Evolutionary conservation across 2,329 filamentous ascomycete species (phyloP).

Genomic region (Neonectria hederae): DNA sequence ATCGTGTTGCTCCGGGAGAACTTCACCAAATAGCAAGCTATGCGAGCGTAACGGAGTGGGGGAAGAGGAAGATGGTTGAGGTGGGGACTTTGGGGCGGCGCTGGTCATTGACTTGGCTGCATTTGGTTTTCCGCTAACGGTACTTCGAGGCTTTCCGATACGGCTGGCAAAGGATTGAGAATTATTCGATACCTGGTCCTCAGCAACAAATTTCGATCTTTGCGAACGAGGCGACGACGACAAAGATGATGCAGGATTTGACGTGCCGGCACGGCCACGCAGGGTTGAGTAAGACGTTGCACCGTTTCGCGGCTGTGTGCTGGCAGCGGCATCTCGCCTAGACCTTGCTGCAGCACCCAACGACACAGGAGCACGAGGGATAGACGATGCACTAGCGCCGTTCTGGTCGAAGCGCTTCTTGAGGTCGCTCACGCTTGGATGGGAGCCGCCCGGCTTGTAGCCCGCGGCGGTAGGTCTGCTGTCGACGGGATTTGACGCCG

Average conservation of each 20-base stretch:
- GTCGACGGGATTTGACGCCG: slow-evolving; percentile 65
- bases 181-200: slow-evolving; percentile 63
- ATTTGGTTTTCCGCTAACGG: slow-evolving; percentile 46
- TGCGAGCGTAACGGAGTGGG: slow-evolving; percentile 51
- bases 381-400: slow-evolving; percentile 45
- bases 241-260: slow-evolving; percentile 29
- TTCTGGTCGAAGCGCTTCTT: slow-evolving; percentile 81
- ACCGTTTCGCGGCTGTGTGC: slow-evolving; percentile 47
- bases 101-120: slow-evolving; percentile 49
- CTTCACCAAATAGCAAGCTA: slow-evolving; percentile 78
- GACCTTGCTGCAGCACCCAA: slow-evolving; percentile 46
- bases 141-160: slow-evolving; percentile 60
- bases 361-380: slow-evolving; percentile 49
- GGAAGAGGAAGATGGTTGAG: slow-evolving; percentile 46
- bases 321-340: slow-evolving; percentile 47
- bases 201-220: slow-evolving; percentile 57
- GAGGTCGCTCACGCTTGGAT: slow-evolving; percentile 82
- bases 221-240: slow-evolving; percentile 50
- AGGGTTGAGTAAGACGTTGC: slow-evolving; percentile 54
- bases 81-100: slow-evolving; percentile 45
- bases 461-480: slow-evolving; percentile 48
- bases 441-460: slow-evolving; percentile 49
- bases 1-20: slow-evolving; percentile 68
- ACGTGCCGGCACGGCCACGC: slow-evolving; percentile 46
- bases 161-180: slow-evolving; percentile 69